Evolutionary conservation across 768 basidiomycete genomes (phyloP).

Genomic region (Lyophyllum shimeji): DNA sequence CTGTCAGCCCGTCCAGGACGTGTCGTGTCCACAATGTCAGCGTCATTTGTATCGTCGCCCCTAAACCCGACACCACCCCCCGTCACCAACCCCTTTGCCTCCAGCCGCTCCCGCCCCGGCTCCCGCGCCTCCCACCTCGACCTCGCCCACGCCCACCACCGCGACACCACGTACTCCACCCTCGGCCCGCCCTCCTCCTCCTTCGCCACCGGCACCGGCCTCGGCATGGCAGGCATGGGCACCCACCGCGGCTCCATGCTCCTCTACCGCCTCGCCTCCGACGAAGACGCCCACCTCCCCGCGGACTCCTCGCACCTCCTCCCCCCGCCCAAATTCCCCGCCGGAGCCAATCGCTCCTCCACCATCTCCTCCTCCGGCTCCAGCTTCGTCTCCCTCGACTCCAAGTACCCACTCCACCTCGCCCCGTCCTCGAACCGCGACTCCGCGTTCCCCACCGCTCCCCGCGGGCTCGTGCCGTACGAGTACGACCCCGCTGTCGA

Average conservation of each 20-base stretch:
- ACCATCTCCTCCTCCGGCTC: conserved; percentile 15
- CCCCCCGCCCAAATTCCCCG: conserved; percentile 16
- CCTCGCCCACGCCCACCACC: conserved; percentile 2
- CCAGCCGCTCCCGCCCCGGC: conserved; percentile 11
- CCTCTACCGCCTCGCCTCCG: conserved; percentile 23
- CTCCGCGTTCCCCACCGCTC: conserved; percentile 20
- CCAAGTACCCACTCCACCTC: conserved; percentile 14
- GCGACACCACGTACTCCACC: conserved; percentile 8
- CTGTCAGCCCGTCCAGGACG: background rate
- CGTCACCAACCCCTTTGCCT: conserved; percentile 16
- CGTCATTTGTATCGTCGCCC: conserved; percentile 16
- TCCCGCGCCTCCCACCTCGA: conserved; percentile 16
- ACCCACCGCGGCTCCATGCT: conserved; percentile 23
- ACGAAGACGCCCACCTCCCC: conserved; percentile 11
- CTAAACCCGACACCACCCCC: conserved; percentile 11
- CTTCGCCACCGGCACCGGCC: background rate
- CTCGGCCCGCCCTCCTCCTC: background rate
- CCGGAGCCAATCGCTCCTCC: conserved; percentile 11
- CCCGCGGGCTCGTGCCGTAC: conserved; percentile 58
- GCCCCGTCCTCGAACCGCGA: conserved; percentile 6
- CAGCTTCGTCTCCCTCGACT: conserved; percentile 18
- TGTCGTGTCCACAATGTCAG: background rate
- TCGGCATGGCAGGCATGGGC: conserved; percentile 1
- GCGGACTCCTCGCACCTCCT: conserved; percentile 4
- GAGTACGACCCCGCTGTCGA: conserved; percentile 68